A percentile compares a stretch with the other conserved stretches of the same genome.
Conservation (phyloP, 2,329 filamentous ascomycete species). For the Talaromyces islandicus region DNA sequence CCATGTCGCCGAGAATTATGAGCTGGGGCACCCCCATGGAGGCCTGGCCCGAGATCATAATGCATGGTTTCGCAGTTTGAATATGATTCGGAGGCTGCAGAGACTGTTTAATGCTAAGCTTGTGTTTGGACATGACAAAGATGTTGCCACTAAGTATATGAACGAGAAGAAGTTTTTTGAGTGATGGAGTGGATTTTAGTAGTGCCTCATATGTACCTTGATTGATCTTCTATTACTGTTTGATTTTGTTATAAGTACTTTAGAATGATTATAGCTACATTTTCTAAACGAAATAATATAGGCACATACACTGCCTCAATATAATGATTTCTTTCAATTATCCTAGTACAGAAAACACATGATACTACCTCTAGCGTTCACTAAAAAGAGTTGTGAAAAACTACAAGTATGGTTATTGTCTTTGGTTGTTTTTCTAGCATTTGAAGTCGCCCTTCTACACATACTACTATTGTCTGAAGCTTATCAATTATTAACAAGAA, state of each 20-base stretch:
- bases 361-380: neutral
- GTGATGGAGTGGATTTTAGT: neutral
- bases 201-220: neutral
- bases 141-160: conserved; percentile 1
- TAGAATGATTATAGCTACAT: neutral
- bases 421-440: neutral
- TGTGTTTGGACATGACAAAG: conserved; percentile 9
- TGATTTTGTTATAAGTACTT: neutral
- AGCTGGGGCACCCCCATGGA: conserved; percentile 28
- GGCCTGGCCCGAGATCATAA: conserved; percentile 32
- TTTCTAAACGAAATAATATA: neutral
- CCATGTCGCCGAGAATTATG: conserved; percentile 36
- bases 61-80: conserved; percentile 29
- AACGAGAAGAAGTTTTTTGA: conserved; percentile 4
- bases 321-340: neutral
- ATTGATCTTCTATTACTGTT: neutral
- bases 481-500: neutral
- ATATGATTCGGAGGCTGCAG: conserved; percentile 28
- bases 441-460: neutral
- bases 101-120: conserved; percentile 21
- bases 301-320: neutral
- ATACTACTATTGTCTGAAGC: neutral
- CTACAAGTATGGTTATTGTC: neutral
- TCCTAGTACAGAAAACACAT: neutral
- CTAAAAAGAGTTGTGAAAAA: neutral